phyloP scores from a whole-genome alignment of 2,329 filamentous ascomycete genomes.

The Ploettnerulaceae sp. region DNA sequence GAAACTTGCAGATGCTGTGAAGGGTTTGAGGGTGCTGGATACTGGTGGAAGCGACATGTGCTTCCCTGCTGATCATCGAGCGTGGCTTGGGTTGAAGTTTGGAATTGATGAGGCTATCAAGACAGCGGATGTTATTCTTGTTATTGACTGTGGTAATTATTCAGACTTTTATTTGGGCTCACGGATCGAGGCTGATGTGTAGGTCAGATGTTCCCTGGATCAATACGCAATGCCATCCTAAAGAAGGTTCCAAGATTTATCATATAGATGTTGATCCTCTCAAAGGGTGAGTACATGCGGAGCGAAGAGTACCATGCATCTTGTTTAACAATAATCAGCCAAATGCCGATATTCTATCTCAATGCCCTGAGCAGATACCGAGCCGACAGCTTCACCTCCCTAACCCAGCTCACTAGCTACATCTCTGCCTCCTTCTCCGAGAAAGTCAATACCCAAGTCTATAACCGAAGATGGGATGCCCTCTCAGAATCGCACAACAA shows the following conservation, averaged over 20 bases:
- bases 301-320: not conserved
- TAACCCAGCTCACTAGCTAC: constrained; percentile 65
- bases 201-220: constrained; percentile 92
- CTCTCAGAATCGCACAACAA: constrained; percentile 55
- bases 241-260: constrained; percentile 49
- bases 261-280: constrained; percentile 63
- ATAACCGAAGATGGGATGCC: constrained; percentile 44
- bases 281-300: constrained; percentile 48
- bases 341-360: constrained; percentile 69
- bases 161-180: not conserved
- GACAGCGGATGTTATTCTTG: constrained; percentile 76
- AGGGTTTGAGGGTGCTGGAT: constrained; percentile 67
- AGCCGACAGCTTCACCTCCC: constrained; percentile 57
- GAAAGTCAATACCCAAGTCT: constrained; percentile 37
- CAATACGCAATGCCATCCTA: constrained; percentile 62
- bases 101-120: constrained; percentile 69
- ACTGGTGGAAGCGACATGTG: constrained; percentile 77
- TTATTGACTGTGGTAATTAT: constrained; percentile 61
- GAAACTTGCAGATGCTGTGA: constrained; percentile 61
- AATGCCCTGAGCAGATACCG: constrained; percentile 60
- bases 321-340: constrained; percentile 9
- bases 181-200: too few relatives aligned
- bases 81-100: constrained; percentile 66
- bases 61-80: constrained; percentile 67
- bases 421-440: constrained; percentile 46